Conservation (phyloP, 176 grass and related monocot species). For the Musa itinerans region DNA sequence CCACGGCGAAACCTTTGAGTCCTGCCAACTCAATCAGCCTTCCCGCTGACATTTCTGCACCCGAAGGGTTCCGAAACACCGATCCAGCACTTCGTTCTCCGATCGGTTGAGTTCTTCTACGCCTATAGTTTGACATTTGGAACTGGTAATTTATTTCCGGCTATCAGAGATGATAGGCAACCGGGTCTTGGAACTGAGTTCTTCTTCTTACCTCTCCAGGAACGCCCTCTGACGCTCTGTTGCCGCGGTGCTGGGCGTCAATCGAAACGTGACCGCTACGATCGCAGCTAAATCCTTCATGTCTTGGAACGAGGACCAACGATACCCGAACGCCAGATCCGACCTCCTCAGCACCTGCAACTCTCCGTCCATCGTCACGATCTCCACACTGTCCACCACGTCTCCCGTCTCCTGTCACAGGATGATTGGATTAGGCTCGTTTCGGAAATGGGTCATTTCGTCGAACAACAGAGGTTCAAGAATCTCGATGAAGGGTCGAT, state of each 20-base stretch:
- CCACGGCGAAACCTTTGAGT: constrained; percentile 9
- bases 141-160: no score
- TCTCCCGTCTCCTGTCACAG: constrained; percentile 1
- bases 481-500: neutral
- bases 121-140: neutral
- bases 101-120: constrained; percentile 7
- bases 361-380: constrained; percentile 13
- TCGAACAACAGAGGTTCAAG: neutral
- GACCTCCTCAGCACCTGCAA: constrained; percentile 2
- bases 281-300: constrained; percentile 19
- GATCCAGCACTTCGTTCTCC: constrained; percentile 16
- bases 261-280: neutral
- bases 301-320: constrained; percentile 16
- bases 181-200: no score
- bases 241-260: neutral
- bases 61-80: constrained; percentile 12
- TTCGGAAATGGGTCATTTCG: no score
- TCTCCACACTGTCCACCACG: constrained; percentile 14
- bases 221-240: neutral
- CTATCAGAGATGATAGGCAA: neutral
- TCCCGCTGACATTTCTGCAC: constrained; percentile 1
- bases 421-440: neutral
- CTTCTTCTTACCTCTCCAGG: constrained; percentile 5
- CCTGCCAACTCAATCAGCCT: constrained; percentile 5
- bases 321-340: constrained; percentile 10